Base-by-base conservation (phyloP, 768 basidiomycete species). In the Amanita thiersii region DNA sequence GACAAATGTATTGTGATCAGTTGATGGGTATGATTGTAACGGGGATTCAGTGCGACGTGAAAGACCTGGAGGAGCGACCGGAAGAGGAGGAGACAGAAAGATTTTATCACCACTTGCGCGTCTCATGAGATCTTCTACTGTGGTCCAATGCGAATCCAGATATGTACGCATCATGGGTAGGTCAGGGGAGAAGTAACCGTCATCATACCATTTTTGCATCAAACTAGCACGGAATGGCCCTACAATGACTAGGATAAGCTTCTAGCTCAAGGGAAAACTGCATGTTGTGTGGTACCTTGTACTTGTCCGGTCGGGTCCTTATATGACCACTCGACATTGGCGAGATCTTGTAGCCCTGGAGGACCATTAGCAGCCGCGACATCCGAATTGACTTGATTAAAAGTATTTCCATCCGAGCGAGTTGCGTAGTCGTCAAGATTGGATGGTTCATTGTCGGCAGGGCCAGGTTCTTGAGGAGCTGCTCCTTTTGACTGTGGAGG, bases 131-230 rank as follows among this genome's bases (percentile, higher is more conserved):
- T 73, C 74, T 40, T 70, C 74, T 5, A 88, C 76, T 36, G 80
- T 64, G 38, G 65, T 72, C 82, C 82, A 89, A 9, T 79, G 73
- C 9, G 54, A 52, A 55, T 89, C 86, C 39, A 84, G 48, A 47
- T 75, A 69, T n/a, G 74, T 77, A 34, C 91, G 79, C 56, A 84
- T 88, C 77, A 93, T 82, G 24, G 86, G 77, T 18, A 97, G 71
- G 47, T 88, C 81, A 19, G 79, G 66, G 6, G 77, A 67, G 54
- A 97, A 97, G 61, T 93, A 97, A 11, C 87, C 86, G 52, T 85
- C 86, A 38, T 88, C 79, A 56, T 80, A 82, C 92, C 92, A 96
- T 54, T 87, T 87, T 64, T 94, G 91, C 92, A 97, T 94, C 41
- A 85, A 51, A 47, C 83, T 78, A 19, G 88, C 89, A 33, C 73